These are phyloP conservation scores for Dacryopinax spathularia DNA, from an alignment of 768 basidiomycete genomes.

Conservation along the genomic window DNA sequence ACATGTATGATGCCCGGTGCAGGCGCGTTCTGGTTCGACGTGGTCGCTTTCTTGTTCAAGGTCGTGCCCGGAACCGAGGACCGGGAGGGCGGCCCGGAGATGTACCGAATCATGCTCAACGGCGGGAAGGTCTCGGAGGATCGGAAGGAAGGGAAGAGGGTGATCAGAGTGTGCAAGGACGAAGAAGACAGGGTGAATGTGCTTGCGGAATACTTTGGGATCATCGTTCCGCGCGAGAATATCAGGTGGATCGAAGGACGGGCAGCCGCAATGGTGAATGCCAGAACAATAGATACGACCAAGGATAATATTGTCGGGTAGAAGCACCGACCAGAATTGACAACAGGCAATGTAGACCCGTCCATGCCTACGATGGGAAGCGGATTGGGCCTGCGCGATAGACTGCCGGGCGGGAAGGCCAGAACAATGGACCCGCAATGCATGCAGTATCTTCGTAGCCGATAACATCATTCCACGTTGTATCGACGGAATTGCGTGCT, in stretches of 20 bases:
- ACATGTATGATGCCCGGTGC: not conserved
- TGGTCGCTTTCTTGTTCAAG: not conserved
- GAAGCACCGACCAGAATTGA: not conserved
- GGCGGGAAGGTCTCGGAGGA: not conserved
- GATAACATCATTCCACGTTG: not conserved
- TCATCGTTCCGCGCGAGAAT: not conserved
- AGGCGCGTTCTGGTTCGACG: not conserved
- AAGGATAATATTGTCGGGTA: not conserved
- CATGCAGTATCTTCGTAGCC: not conserved
- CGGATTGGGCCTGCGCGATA: not conserved
- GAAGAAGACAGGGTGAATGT: not conserved
- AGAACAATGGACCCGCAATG: not conserved
- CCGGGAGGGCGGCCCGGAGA: not conserved
- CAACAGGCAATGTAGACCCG: not conserved
- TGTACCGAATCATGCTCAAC: not conserved
- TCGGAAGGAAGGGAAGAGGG: not conserved
- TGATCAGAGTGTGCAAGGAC: not conserved
- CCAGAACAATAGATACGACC: not conserved
- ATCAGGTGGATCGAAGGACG: not conserved
- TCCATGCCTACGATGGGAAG: not conserved
- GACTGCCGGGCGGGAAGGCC: not conserved
- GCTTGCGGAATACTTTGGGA: not conserved
- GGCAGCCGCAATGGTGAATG: not conserved
- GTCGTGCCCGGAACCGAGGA: not conserved
- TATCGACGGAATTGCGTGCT: not conserved